phyloP scores from a whole-genome alignment of 371 early-diverging fungal genomes.

The Zychaea mexicana region DNA sequence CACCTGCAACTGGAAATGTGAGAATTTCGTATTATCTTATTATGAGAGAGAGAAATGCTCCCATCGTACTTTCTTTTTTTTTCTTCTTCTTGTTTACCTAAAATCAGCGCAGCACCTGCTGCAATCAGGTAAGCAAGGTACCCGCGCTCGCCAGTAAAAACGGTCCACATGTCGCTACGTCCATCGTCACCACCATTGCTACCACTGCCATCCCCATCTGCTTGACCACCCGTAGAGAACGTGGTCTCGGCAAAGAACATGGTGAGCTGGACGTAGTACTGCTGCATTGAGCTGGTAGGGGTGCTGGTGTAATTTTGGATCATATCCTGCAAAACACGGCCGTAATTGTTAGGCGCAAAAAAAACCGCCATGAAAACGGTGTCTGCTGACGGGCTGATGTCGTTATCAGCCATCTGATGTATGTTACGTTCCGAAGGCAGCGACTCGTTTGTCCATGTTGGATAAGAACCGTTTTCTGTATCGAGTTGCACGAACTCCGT shows the following conservation, averaged over 20 bases:
- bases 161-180: neutral
- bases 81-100: slow-evolving; percentile 26
- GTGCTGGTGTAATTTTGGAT: neutral
- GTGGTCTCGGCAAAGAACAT: slow-evolving; percentile 8
- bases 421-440: slow-evolving; percentile 29
- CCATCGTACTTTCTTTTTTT: no score
- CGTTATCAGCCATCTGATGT: slow-evolving; percentile 37
- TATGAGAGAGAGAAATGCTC: neutral
- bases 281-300: neutral
- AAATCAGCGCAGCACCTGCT: slow-evolving; percentile 30
- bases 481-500: neutral
- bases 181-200: neutral
- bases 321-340: slow-evolving; percentile 8
- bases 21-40: neutral
- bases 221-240: neutral
- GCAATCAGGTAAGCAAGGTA: slow-evolving; percentile 47
- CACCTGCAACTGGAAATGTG: slow-evolving; percentile 17
- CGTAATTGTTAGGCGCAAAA: slow-evolving; percentile 31
- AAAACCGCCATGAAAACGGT: slow-evolving; percentile 29
- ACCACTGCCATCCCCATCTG: neutral
- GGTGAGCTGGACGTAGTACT: slow-evolving; percentile 12
- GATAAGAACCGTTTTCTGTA: slow-evolving; percentile 21
- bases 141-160: slow-evolving; percentile 23
- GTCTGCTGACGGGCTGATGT: slow-evolving; percentile 9
- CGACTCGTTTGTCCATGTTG: slow-evolving; percentile 13